Evolutionary conservation across 345 rosid genomes (phyloP).

Genomic region (Sonneratia caseolaris): DNA sequence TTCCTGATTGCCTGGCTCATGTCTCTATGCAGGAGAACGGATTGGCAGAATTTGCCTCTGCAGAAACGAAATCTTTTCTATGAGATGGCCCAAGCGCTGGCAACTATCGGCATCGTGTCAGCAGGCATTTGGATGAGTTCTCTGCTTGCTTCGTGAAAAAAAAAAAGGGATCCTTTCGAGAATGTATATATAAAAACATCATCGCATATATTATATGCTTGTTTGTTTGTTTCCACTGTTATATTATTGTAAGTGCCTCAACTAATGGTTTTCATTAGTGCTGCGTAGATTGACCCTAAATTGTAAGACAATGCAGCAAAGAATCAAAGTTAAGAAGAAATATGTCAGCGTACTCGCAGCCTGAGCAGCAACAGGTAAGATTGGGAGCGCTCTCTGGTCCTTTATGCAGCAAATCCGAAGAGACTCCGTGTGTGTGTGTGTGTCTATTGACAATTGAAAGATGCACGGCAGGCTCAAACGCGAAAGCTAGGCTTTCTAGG

Average conservation of each 20-base stretch:
- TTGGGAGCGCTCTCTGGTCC: too few species aligned
- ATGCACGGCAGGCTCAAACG: too few species aligned
- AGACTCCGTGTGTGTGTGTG: too few species aligned
- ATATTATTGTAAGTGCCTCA: background rate
- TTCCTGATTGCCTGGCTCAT: background rate
- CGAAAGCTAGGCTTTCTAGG: too few species aligned
- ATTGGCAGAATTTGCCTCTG: constrained; percentile 61
- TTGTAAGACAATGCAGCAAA: background rate
- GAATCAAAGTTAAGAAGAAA: background rate
- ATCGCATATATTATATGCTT: background rate
- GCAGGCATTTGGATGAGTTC: constrained; percentile 79
- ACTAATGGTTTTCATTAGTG: background rate
- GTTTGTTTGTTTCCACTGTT: background rate
- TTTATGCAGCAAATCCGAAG: too few species aligned
- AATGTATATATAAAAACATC: constrained; percentile 18
- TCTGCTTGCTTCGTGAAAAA: constrained; percentile 31
- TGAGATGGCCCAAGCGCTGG: constrained; percentile 69
- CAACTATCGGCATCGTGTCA: constrained; percentile 60
- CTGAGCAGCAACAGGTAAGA: too few species aligned
- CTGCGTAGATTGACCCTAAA: background rate
- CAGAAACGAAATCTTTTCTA: constrained; percentile 39
- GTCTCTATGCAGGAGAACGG: constrained; percentile 40
- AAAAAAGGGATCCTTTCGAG: constrained; percentile 1
- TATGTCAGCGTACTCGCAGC: background rate
- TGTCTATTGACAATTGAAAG: too few species aligned